Base-by-base conservation (phyloP, 257 asterid species). In the Lithospermum erythrorhizon region DNA sequence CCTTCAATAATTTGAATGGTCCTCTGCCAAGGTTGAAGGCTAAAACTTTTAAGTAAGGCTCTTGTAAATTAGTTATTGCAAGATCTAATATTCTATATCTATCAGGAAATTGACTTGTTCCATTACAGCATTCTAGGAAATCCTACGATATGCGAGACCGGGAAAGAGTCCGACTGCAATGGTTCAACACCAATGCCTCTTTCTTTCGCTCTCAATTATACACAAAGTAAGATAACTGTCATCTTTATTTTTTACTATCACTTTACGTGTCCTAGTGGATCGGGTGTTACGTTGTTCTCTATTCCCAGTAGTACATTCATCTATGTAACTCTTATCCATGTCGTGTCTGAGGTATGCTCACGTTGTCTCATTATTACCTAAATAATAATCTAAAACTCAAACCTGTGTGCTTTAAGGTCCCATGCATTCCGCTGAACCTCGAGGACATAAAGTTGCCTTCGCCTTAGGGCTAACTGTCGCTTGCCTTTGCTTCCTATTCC, bases 1-100 rank as follows among this genome's bases (percentile, higher is more conserved):
- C 98, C 16, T 91, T 81, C 87, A 91, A 91, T 74, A 86, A 91
- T 75, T 65, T 93, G 64, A 93, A 87, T 62, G 99, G 95, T 67
- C 83, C 96, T 27, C 75, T 89, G 70, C 99, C 96, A 2, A 93
- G 77, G 69, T 75, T 86, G 64, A 77, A 82, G 64, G 91, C 94
- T 17, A 86, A 88, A 78, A 93, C 96, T n/a, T 79, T 88, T 86
- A 83, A 80, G 98, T 91, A 74, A 62, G 62, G 70, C 76, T 53
- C 30, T 41, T 48, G 16, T 21, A 21, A 52, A 52, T 18, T 45
- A 35, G 64, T 63, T 53, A 32, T 47, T 18, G 41, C 6, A 15
- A 55, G 51, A 64, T 64, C 5, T 49, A 20, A 35, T 8, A 17
- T 52, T 18, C 37, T 30, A 27, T 27, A 27, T 54, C 8, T 55